These are phyloP conservation scores for Saccharata proteae DNA, from an alignment of 2,329 filamentous ascomycete species.

Conservation along the genomic window DNA sequence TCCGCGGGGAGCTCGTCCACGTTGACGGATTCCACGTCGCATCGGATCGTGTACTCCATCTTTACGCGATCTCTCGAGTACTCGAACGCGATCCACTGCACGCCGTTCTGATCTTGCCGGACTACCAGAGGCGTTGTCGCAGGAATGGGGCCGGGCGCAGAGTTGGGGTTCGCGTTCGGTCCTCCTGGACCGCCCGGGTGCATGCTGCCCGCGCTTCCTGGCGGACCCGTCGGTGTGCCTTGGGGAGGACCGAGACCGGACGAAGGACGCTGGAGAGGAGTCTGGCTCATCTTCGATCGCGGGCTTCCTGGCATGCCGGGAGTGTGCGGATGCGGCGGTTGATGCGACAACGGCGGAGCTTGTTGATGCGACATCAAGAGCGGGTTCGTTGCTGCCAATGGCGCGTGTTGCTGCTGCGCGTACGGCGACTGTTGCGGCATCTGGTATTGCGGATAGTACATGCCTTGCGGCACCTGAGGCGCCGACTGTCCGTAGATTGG, in stretches of 20 bases:
- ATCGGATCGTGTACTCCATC: constrained; percentile 98
- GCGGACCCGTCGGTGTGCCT: constrained; percentile 26
- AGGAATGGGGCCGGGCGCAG: constrained; percentile 89
- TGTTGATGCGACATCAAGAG: constrained; percentile 43
- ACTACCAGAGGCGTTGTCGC: constrained; percentile 93
- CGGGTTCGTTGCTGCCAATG: constrained; percentile 34
- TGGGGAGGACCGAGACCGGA: constrained; percentile 34
- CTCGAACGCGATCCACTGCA: constrained; percentile 98
- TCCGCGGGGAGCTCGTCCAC: constrained; percentile 73
- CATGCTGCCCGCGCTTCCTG: constrained; percentile 28
- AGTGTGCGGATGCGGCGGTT: constrained; percentile 30
- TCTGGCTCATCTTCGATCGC: constrained; percentile 34
- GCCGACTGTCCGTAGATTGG: constrained; percentile 72
- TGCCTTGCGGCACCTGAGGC: constrained; percentile 76
- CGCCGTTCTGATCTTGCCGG: constrained; percentile 86
- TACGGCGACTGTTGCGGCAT: constrained; percentile 47
- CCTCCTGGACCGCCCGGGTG: constrained; percentile 26
- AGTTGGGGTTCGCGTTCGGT: constrained; percentile 65
- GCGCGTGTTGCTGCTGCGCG: constrained; percentile 38
- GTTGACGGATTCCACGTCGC: constrained; percentile 92
- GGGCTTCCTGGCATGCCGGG: constrained; percentile 53
- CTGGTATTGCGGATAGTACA: constrained; percentile 58
- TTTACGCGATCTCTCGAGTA: constrained; percentile 95
- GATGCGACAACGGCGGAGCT: constrained; percentile 29
- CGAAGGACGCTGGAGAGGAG: constrained; percentile 44